These are phyloP conservation scores for Galeopsis tetrahit DNA, from an alignment of 257 asterid genomes.

Conservation along the genomic window DNA sequence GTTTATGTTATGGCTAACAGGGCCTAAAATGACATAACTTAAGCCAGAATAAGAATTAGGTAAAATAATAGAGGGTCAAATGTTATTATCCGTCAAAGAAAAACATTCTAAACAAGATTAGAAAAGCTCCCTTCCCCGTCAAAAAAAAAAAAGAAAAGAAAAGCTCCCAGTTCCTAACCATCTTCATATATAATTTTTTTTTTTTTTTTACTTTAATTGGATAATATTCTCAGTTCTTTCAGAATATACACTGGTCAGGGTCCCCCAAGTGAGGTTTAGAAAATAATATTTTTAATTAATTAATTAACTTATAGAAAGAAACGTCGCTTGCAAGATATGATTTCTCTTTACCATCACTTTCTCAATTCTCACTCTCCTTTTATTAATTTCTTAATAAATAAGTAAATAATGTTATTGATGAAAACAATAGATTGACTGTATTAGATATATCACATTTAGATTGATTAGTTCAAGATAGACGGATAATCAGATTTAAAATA, in stretches of 20 bases:
- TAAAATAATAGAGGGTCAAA: neutral
- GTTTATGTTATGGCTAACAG: neutral
- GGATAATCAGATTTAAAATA: too few relatives aligned
- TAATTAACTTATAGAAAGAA: neutral
- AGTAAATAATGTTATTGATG: neutral
- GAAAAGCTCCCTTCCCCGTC: too few relatives aligned
- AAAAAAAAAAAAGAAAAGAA: too few relatives aligned
- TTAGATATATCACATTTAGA: too few relatives aligned
- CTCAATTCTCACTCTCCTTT: constrained; percentile 14
- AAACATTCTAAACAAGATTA: neutral
- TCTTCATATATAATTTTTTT: neutral
- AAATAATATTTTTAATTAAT: too few relatives aligned
- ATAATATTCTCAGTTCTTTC: neutral
- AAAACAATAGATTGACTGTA: too few relatives aligned
- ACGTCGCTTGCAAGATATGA: constrained; percentile 24
- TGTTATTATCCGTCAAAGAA: neutral
- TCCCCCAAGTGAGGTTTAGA: too few relatives aligned
- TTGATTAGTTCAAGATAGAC: too few relatives aligned
- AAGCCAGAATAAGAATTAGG: neutral
- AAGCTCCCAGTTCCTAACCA: neutral
- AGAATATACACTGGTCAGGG: too few relatives aligned
- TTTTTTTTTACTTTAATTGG: too few relatives aligned
- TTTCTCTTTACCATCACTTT: constrained; percentile 19
- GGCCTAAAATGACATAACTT: constrained; percentile 1
- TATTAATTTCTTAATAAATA: neutral